Evolutionary conservation across 1,139 yeast species (phyloP).

Genomic region (Spathaspora sp.): DNA sequence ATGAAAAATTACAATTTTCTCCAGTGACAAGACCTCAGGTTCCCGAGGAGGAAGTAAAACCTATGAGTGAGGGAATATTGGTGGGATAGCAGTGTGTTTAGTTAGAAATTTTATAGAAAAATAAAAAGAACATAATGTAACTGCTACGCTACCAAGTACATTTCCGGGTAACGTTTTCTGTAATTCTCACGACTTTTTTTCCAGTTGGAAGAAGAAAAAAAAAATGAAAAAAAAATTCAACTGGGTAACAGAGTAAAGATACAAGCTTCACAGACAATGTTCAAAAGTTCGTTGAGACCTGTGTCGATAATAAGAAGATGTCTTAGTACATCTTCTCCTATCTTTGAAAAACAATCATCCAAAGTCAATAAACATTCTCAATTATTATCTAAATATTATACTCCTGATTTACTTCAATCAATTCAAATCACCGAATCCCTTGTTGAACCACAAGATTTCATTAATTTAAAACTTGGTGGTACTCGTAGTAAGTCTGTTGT

Average conservation of each 20-base stretch:
- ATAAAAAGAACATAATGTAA: background rate
- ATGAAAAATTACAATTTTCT: constrained; percentile 38
- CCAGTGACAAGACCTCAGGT: constrained; percentile 18
- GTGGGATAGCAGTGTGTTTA: background rate
- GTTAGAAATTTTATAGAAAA: background rate
- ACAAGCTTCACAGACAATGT: constrained; percentile 3
- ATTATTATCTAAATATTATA: constrained; percentile 66
- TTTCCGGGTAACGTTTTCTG: background rate
- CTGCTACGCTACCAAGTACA: background rate
- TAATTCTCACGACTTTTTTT: background rate
- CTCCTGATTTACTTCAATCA: constrained; percentile 75
- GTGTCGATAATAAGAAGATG: constrained; percentile 9
- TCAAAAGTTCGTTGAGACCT: constrained; percentile 8
- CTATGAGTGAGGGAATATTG: constrained; percentile 4
- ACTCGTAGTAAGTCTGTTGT: constrained; percentile 31
- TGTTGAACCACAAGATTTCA: constrained; percentile 60
- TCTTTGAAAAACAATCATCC: constrained; percentile 1
- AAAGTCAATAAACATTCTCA: constrained; percentile 50
- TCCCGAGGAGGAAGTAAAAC: constrained; percentile 8
- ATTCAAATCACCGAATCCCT: constrained; percentile 77
- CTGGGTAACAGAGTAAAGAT: background rate
- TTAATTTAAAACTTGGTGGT: constrained; percentile 35
- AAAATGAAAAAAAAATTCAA: background rate
- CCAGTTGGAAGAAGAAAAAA: background rate
- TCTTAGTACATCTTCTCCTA: constrained; percentile 5